Evolutionary conservation across 2,329 filamentous ascomycete genomes (phyloP).

Genomic region (Neoarthrinium moseri): DNA sequence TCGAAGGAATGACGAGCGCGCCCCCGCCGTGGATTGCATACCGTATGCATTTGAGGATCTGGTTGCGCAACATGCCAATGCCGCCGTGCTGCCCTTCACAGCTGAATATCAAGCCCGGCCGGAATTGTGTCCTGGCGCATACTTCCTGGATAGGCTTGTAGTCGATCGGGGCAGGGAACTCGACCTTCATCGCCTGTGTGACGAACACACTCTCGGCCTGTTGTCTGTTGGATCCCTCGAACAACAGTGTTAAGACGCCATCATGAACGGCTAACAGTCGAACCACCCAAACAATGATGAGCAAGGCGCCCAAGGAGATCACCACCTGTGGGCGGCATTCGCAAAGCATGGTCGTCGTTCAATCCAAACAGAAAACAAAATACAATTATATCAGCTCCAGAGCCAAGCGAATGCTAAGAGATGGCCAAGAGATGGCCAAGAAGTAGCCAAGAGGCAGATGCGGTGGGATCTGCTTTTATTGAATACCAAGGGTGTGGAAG

Average conservation of each 20-base stretch:
- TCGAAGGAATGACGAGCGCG: conserved; percentile 34
- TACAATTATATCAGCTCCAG: background rate
- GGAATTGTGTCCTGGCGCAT: conserved; percentile 31
- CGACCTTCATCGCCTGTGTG: conserved; percentile 25
- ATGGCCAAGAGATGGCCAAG: background rate
- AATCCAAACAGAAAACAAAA: background rate
- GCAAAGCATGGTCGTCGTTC: background rate
- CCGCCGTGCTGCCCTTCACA: conserved; percentile 38
- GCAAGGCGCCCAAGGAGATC: conserved; percentile 9
- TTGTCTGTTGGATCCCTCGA: conserved; percentile 9
- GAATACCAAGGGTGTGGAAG: background rate
- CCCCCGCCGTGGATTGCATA: conserved; percentile 37
- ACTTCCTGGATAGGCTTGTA: conserved; percentile 30
- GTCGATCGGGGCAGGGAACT: conserved; percentile 33
- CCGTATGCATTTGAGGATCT: conserved; percentile 38
- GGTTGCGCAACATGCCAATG: conserved; percentile 37
- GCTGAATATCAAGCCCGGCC: conserved; percentile 33
- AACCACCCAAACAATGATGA: conserved; percentile 13
- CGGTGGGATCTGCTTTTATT: background rate
- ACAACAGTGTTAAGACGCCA: conserved; percentile 11
- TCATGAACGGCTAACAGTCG: conserved; percentile 12
- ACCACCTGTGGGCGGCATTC: conserved; percentile 11
- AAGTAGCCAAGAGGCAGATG: background rate
- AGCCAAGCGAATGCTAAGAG: background rate
- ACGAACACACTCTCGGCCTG: conserved; percentile 19